These are phyloP conservation scores for Kluyveromyces siamensis DNA, from an alignment of 805 yeast genomes.

Conservation along the genomic window DNA sequence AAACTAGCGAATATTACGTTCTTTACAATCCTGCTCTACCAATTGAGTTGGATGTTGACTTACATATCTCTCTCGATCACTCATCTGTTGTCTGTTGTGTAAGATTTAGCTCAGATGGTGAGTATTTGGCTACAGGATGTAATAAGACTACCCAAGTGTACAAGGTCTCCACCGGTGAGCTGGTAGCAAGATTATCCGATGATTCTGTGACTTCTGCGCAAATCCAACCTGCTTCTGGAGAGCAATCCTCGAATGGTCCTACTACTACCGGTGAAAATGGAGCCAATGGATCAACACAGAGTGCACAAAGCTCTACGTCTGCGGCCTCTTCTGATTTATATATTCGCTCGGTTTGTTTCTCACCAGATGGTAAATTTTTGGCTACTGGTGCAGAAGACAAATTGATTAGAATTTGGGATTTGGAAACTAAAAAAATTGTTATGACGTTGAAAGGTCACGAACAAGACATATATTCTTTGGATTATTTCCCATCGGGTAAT, in stretches of 20 bases:
- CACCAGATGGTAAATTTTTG: constrained; percentile 86
- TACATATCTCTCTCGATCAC: constrained; percentile 86
- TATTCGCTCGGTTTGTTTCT: constrained; percentile 91
- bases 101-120: constrained; percentile 83
- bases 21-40: constrained; percentile 85
- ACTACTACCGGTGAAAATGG: constrained; percentile 22
- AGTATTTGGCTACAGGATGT: constrained; percentile 92
- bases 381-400: constrained; percentile 94
- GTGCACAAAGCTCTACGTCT: constrained; percentile 32
- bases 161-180: constrained; percentile 84
- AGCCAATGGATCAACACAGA: constrained; percentile 20
- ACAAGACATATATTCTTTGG: constrained; percentile 94
- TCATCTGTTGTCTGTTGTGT: constrained; percentile 96
- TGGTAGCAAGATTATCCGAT: constrained; percentile 79
- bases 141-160: constrained; percentile 92
- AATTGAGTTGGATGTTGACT: constrained; percentile 68
- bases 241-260: constrained; percentile 27
- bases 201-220: constrained; percentile 44
- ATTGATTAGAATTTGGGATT: constrained; percentile 92
- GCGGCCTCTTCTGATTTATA: constrained; percentile 64
- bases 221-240: constrained; percentile 24
- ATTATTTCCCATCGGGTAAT: constrained; percentile 89
- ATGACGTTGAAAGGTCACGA: constrained; percentile 89
- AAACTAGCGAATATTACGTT: constrained; percentile 76
- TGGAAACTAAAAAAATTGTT: constrained; percentile 73